Base-by-base conservation (phyloP, 2,329 filamentous ascomycete species). In the Mycosphaerella sp. region DNA sequence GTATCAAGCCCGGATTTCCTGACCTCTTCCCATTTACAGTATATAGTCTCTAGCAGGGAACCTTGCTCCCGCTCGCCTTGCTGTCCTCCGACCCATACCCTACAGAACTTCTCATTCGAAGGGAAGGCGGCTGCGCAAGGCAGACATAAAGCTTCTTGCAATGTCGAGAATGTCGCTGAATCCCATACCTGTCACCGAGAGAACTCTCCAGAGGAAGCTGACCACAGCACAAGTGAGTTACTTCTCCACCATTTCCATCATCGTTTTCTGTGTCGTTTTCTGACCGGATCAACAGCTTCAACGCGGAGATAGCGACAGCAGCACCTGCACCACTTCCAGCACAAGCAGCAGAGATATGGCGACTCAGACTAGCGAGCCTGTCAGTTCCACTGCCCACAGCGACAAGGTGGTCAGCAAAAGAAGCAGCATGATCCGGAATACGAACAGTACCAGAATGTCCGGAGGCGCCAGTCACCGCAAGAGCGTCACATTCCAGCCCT, bases 201-300 rank as follows among this genome's bases (percentile, higher is more conserved):
- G 31, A 32, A 17, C 41, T 51, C 31, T 45, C 23, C 39, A 40
- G 42, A 41, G 48, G 29, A 51, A 51, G 34, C n/a, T 40, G 32
- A 45, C 32, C 48, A 45, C 29, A n/a, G 26, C 32, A 5, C 17
- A 32, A 32, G 48, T 51, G 11, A 38, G 41, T 51, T 23, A 38
- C 11, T 8, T 38, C 12, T 12, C 11, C 12, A 36, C 32, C 17
- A 12, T 29, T 32, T n/a, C 17, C 29, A 29, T 10, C 6, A 40
- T 29, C 14, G 14, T 17, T 17, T 17, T 17, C 14, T 17, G 14
- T n/a, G 17, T 6, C 12, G 26, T 3, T 21, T 14, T 32, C 48
- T 51, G 32, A 51, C 23, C 29, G 23, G 34, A 36, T 31, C 42
- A 42, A 9, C 21, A 81, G 57, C 51, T 53, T 17, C 45, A 43